A percentile compares a stretch with the other conserved stretches of the same genome.
Evolutionary conservation across 352 stramenopile species (phyloP).

Genomic region (Pythium brachiatum): DNA sequence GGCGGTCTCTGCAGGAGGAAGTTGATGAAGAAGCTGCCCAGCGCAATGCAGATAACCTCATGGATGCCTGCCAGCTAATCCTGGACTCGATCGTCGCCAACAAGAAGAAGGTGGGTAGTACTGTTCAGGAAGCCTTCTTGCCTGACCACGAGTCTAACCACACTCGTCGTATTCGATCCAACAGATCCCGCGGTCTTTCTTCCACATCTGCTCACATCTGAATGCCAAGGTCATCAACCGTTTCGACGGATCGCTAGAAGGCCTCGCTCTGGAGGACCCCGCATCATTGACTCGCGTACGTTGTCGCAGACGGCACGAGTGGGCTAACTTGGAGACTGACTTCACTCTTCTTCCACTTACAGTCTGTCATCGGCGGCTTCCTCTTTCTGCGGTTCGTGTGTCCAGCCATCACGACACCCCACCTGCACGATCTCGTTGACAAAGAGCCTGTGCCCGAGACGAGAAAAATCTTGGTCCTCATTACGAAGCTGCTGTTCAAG

Average conservation of each 20-base stretch:
- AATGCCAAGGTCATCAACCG: constrained; percentile 40
- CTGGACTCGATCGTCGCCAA: constrained; percentile 80
- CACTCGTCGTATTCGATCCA: constrained; percentile 3
- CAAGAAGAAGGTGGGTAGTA: constrained; percentile 36
- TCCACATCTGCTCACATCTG: constrained; percentile 45
- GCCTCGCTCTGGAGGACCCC: constrained; percentile 29
- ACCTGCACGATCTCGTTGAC: constrained; percentile 79
- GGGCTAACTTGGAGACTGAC: not conserved
- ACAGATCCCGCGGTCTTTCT: constrained; percentile 40
- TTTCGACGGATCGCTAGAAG: constrained; percentile 39
- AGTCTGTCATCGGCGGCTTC: constrained; percentile 87
- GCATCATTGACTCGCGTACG: constrained; percentile 29
- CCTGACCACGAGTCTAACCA: not conserved
- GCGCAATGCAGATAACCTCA: constrained; percentile 76
- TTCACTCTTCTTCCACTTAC: not conserved
- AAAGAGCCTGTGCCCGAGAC: constrained; percentile 66
- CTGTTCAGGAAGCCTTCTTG: too few relatives aligned
- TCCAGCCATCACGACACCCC: constrained; percentile 83
- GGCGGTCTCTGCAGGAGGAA: constrained; percentile 10
- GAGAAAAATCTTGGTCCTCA: constrained; percentile 78
- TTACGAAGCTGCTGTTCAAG: constrained; percentile 90
- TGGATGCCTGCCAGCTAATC: constrained; percentile 79
- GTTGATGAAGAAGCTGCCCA: constrained; percentile 6
- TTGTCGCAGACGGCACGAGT: not conserved
- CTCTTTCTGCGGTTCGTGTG: constrained; percentile 89